A percentile compares a stretch with the other conserved stretches of the same genome.
phyloP scores from a whole-genome alignment of 768 basidiomycete species.

The Cantharellus anzutake region DNA sequence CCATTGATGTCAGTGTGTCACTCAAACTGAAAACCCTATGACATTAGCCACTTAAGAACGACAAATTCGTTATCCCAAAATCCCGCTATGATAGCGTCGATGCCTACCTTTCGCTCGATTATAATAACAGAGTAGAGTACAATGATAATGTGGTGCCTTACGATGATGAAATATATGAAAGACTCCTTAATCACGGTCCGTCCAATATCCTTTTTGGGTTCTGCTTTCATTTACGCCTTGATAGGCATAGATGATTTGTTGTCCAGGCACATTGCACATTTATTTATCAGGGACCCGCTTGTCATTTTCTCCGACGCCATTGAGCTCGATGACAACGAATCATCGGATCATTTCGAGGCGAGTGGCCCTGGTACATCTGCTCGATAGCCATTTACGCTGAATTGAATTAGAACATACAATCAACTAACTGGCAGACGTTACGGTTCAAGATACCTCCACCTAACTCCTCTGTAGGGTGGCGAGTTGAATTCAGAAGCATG shows the following conservation, averaged over 20 bases:
- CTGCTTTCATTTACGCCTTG: not conserved
- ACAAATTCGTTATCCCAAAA: conserved; percentile 72
- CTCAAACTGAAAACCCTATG: not conserved
- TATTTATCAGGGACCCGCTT: conserved; percentile 95
- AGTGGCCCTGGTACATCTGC: not conserved
- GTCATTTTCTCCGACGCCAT: conserved; percentile 90
- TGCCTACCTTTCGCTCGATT: conserved; percentile 73
- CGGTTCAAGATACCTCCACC: conserved; percentile 97
- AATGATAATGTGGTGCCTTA: conserved; percentile 75
- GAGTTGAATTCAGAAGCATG: conserved; percentile 97
- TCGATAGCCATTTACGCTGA: not conserved
- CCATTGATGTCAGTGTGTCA: not conserved
- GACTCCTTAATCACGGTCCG: conserved; percentile 61
- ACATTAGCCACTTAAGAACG: conserved; percentile 52
- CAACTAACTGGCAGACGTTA: conserved; percentile 98
- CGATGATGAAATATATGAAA: conserved; percentile 51
- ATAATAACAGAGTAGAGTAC: conserved; percentile 82
- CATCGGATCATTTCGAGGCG: conserved; percentile 93
- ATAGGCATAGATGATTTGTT: conserved; percentile 72
- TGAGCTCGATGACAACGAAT: conserved; percentile 71
- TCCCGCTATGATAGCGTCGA: conserved; percentile 96
- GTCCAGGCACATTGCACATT: conserved; percentile 80
- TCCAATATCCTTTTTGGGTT: not conserved
- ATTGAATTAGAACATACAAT: conserved; percentile 71
- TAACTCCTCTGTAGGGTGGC: conserved; percentile 85